Evolutionary conservation across 306 rosid genomes (phyloP).

Genomic region (Glycyrrhiza uralensis): DNA sequence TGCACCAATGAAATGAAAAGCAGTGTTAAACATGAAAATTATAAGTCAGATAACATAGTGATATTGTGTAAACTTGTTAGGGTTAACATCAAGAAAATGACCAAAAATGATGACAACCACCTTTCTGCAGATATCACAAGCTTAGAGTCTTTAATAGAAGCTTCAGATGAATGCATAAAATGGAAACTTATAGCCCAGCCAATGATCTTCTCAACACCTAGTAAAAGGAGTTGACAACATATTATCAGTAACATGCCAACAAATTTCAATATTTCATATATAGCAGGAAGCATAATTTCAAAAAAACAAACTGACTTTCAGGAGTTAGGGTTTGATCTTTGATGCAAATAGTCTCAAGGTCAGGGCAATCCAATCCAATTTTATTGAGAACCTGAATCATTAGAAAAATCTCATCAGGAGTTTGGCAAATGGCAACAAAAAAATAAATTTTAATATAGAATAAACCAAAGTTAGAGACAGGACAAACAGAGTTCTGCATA

Average conservation of each 20-base stretch:
- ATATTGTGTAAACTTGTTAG: not conserved
- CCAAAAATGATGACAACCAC: constrained; percentile 38
- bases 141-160: constrained; percentile 51
- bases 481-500: not conserved
- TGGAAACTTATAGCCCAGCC: constrained; percentile 91
- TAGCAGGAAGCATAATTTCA: not conserved
- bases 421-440: constrained; percentile 1
- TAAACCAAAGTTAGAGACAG: not conserved
- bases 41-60: not conserved
- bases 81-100: not conserved
- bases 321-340: constrained; percentile 76
- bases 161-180: constrained; percentile 59
- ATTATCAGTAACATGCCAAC: constrained; percentile 14
- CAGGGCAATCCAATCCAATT: constrained; percentile 72
- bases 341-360: constrained; percentile 66
- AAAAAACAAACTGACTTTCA: constrained; percentile 56
- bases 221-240: not conserved
- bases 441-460: not conserved
- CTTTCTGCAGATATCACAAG: constrained; percentile 69
- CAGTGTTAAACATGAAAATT: constrained; percentile 12
- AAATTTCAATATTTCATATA: not conserved
- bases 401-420: constrained; percentile 16
- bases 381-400: constrained; percentile 72
- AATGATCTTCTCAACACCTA: constrained; percentile 78
- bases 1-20: constrained; percentile 41